Percentiles rank a stretch among this genome's conserved stretches.
Conservation (phyloP, 768 basidiomycete species). For the Collybiopsis luxurians region DNA sequence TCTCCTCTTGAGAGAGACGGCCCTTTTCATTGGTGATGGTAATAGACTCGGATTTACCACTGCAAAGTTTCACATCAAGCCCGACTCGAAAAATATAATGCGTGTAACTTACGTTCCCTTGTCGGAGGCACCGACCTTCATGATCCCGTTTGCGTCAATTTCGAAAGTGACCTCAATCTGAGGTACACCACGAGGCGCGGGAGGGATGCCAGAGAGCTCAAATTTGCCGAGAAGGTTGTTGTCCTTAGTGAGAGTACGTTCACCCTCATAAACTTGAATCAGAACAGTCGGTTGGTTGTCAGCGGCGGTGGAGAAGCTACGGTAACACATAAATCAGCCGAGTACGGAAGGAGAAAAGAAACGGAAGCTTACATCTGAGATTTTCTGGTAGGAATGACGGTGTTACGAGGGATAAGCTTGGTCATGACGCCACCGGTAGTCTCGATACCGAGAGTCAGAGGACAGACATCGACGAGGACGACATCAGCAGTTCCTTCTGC, state of each 20-base stretch:
- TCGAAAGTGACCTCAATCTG: slow-evolving; percentile 98
- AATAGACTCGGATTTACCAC: slow-evolving; percentile 84
- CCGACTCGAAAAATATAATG: background rate
- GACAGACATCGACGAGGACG: slow-evolving; percentile 95
- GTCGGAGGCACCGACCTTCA: slow-evolving; percentile 90
- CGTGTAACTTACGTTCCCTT: slow-evolving; percentile 82
- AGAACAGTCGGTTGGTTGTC: slow-evolving; percentile 95
- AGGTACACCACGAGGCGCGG: slow-evolving; percentile 94
- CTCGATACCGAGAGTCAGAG: slow-evolving; percentile 98
- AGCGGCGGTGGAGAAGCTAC: slow-evolving; percentile 75
- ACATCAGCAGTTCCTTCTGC: slow-evolving; percentile 88
- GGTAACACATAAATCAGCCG: slow-evolving; percentile 5
- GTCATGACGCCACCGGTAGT: slow-evolving; percentile 98
- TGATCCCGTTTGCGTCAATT: slow-evolving; percentile 93
- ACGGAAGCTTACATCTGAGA: slow-evolving; percentile 70
- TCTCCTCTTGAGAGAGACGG: slow-evolving; percentile 84
- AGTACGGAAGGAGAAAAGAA: background rate
- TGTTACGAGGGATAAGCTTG: slow-evolving; percentile 96
- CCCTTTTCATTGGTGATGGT: slow-evolving; percentile 97
- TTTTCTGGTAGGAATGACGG: slow-evolving; percentile 97
- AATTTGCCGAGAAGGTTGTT: slow-evolving; percentile 98
- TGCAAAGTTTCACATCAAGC: slow-evolving; percentile 20
- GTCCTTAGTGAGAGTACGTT: slow-evolving; percentile 96
- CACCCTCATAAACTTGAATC: slow-evolving; percentile 97
- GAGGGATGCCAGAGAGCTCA: slow-evolving; percentile 89